Percentiles rank a stretch among this genome's conserved stretches.
These are phyloP conservation scores for Suillus fuscotomentosus DNA, from an alignment of 768 basidiomycete genomes.

Conservation along the genomic window DNA sequence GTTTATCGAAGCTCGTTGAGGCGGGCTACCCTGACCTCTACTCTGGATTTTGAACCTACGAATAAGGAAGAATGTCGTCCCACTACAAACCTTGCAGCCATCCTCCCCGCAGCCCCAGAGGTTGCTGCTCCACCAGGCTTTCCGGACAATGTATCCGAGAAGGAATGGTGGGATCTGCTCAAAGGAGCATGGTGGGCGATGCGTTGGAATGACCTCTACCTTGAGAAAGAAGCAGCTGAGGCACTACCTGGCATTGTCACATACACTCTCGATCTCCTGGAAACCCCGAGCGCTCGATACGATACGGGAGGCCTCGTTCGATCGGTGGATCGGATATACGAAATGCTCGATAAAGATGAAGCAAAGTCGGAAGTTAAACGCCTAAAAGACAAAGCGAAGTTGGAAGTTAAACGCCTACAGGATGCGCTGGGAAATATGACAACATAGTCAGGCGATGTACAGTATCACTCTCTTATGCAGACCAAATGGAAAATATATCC, in stretches of 20 bases:
- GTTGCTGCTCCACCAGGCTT: not conserved
- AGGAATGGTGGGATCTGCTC: not conserved
- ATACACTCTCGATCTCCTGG: not conserved
- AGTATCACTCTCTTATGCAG: not conserved
- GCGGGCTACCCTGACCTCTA: not conserved
- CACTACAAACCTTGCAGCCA: not conserved
- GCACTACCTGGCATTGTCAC: not conserved
- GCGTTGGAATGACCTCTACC: not conserved
- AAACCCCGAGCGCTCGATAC: not conserved
- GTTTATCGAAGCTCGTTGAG: too few species aligned
- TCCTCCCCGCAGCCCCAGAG: not conserved
- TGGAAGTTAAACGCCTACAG: too few species aligned
- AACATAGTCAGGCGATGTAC: not conserved
- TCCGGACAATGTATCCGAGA: not conserved
- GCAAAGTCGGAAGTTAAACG: not conserved
- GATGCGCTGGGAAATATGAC: too few species aligned
- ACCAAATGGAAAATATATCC: not conserved
- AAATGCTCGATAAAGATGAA: not conserved
- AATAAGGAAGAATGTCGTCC: not conserved
- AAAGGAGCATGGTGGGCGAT: conserved; percentile 3
- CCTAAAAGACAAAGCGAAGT: too few species aligned
- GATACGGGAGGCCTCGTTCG: not conserved
- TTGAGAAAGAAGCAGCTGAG: not conserved
- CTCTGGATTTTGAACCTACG: not conserved
- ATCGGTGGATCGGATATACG: not conserved